phyloP scores from a whole-genome alignment of 257 asterid genomes.

The Rhazya stricta region DNA sequence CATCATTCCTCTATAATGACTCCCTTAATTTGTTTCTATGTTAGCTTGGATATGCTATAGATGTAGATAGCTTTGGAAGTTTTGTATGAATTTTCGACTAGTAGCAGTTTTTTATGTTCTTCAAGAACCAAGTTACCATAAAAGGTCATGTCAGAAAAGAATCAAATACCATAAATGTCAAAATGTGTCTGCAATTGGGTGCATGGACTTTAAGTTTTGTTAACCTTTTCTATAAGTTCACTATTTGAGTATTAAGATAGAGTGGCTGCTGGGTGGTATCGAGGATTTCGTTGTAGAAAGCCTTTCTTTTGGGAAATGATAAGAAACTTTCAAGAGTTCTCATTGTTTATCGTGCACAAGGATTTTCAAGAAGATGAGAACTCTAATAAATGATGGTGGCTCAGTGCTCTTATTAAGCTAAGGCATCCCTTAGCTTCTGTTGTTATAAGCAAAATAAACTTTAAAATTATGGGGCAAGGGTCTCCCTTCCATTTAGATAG shows the following conservation, averaged over 20 bases:
- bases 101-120: not conserved
- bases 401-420: not conserved
- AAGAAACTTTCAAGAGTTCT: not conserved
- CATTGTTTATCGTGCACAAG: not conserved
- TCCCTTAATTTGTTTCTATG: not conserved
- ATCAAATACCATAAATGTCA: not conserved
- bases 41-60: not conserved
- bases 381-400: not conserved
- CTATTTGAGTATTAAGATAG: not conserved
- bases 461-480: not conserved
- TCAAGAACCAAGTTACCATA: not conserved
- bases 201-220: not conserved
- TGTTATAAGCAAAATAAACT: not conserved
- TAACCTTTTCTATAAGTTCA: not conserved
- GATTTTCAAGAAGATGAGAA: not conserved
- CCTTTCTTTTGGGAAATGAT: not conserved
- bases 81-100: not conserved
- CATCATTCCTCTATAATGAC: not conserved
- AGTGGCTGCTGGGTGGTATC: not conserved
- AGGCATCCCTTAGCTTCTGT: not conserved
- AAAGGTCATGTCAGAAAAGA: not conserved
- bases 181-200: not conserved
- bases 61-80: not conserved
- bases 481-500: not conserved
- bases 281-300: not conserved